These are phyloP conservation scores for Candida arabinofermentans DNA, from an alignment of 805 yeast genomes.

Conservation along the genomic window DNA sequence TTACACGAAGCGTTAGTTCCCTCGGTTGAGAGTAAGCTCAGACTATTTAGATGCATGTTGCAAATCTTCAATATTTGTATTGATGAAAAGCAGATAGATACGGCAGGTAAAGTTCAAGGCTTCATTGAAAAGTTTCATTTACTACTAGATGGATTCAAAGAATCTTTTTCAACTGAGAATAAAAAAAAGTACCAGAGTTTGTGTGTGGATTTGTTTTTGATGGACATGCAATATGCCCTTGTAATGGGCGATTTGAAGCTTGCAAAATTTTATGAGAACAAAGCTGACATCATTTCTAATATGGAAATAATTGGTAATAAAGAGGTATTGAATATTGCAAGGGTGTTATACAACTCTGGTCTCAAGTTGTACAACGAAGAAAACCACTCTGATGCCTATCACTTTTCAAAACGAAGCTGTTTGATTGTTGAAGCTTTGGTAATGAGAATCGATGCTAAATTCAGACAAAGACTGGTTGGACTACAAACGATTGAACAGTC, in stretches of 20 bases:
- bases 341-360: slow-evolving; percentile 32
- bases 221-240: slow-evolving; percentile 31
- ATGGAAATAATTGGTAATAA: slow-evolving; percentile 11
- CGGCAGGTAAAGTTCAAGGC: slow-evolving; percentile 26
- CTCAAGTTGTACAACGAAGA: slow-evolving; percentile 8
- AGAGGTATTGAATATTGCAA: slow-evolving; percentile 26
- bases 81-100: slow-evolving; percentile 21
- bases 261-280: slow-evolving; percentile 33
- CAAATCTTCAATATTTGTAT: slow-evolving; percentile 26
- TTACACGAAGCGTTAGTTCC: slow-evolving; percentile 28
- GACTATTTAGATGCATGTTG: slow-evolving; percentile 30
- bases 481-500: slow-evolving; percentile 20
- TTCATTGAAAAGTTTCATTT: slow-evolving; percentile 25
- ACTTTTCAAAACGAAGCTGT: slow-evolving; percentile 13
- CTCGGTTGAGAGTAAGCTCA: slow-evolving; percentile 22
- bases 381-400: slow-evolving; percentile 7
- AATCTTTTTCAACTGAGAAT: background rate
- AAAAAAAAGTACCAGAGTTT: slow-evolving; percentile 1
- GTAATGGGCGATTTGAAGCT: slow-evolving; percentile 30
- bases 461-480: slow-evolving; percentile 5
- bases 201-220: slow-evolving; percentile 26
- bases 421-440: slow-evolving; percentile 15
- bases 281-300: slow-evolving; percentile 22
- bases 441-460: background rate
- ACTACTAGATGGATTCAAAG: slow-evolving; percentile 16